Evolutionary conservation across 441 rosid genomes (phyloP), one percentile per base, ranked within the genome.

Genomic region (Erysimum cheiri): DNA sequence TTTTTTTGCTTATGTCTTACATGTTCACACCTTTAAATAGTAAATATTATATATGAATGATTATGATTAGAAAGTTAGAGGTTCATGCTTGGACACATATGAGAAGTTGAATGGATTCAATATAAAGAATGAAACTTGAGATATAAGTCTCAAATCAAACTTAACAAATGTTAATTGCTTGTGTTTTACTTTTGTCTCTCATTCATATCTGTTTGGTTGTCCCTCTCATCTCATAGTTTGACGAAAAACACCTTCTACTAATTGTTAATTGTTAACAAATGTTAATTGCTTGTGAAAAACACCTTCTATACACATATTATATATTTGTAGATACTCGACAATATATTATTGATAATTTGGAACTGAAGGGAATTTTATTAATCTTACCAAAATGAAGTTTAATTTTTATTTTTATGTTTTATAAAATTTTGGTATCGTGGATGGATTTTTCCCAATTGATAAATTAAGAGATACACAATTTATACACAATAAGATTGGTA

Each of bases 161-260:
- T 44, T 60, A 60, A 53, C 55, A 60, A 35, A 44, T 44, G 41
- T 36, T 57, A 56, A 17, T 64, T 60, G 62, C 74, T 68, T 68
- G 70, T 61, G 15, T 36, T 37, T 74, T 62, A 74, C 74, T 68
- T 60, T 29, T 60, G 67, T 36, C 44, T 54, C 17, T 44, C 50
- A 36, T 61, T 74, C 58, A 29, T 41, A 26, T 74, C 24, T 61
- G 70, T 60, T 74, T 28, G 8, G 37, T 39, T 67, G 74, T 68
- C 73, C 46, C 59, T 68, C 37, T 74, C 60, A 60, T 44, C 48
- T 53, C 13, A 39, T 49, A 5, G 62, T 50, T 67, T 49, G 62
- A 56, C 59, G 41, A n/a, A 47, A 57, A 48, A 8, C 49, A 65
- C 19, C 46, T 56, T 44, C n/a, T 32, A 55, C n/a, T 32, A 22